phyloP scores from a whole-genome alignment of 768 basidiomycete genomes.

The Lentinus brumalis region DNA sequence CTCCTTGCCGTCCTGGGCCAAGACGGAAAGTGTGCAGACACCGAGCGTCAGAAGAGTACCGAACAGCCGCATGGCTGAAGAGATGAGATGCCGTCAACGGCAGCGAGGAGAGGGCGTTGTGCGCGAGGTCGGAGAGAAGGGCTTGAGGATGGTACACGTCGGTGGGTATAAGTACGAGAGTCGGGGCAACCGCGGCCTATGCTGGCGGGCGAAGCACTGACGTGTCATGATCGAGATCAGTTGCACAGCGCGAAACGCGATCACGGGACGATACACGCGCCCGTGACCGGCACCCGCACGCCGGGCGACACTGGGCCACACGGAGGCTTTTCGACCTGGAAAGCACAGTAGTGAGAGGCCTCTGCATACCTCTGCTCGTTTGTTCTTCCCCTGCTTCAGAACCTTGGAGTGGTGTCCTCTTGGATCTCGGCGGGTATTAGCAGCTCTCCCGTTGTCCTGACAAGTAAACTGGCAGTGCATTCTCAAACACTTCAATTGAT shows the following conservation, averaged over 20 bases:
- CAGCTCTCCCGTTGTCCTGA: no score
- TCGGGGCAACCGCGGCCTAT: neutral
- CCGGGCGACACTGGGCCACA: no score
- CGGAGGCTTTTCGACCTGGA: neutral
- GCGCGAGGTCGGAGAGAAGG: neutral
- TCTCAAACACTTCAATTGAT: no score
- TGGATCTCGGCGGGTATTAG: no score
- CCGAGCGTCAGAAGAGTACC: slow-evolving; percentile 45
- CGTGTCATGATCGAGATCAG: slow-evolving; percentile 23
- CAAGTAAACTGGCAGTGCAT: neutral
- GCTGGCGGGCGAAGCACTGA: slow-evolving; percentile 12
- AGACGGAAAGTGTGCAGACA: slow-evolving; percentile 44
- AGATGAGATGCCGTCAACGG: neutral
- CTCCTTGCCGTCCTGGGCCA: slow-evolving; percentile 56
- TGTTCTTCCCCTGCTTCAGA: neutral
- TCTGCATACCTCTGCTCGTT: neutral
- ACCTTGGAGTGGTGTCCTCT: no score
- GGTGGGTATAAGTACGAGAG: slow-evolving; percentile 14
- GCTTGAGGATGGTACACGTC: neutral
- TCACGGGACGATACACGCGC: slow-evolving; percentile 14
- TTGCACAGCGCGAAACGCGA: slow-evolving; percentile 18
- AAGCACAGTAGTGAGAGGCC: neutral
- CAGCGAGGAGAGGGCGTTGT: neutral
- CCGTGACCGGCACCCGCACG: slow-evolving; percentile 1
- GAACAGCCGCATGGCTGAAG: slow-evolving; percentile 58